phyloP scores from a whole-genome alignment of 1,139 yeast genomes.

The Suhomyces atakaporum region DNA sequence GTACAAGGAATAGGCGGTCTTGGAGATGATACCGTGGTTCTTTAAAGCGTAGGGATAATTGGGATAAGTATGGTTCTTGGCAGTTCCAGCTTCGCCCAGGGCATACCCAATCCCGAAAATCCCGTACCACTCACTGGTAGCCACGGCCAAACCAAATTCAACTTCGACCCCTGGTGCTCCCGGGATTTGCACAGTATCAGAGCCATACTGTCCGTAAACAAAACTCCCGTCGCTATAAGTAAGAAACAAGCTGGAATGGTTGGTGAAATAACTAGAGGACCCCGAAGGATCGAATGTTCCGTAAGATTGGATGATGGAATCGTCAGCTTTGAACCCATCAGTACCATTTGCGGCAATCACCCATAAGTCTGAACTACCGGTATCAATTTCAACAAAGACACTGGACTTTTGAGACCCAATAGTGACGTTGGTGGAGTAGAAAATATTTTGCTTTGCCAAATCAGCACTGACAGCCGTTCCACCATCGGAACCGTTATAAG shows the following conservation, averaged over 20 bases:
- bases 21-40: slow-evolving; percentile 21
- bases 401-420: slow-evolving; percentile 18
- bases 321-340: slow-evolving; percentile 18
- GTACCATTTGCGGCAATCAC: slow-evolving; percentile 8
- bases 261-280: slow-evolving; percentile 12
- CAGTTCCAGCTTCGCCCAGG: no score
- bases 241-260: slow-evolving; percentile 5
- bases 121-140: slow-evolving; percentile 16
- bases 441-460: slow-evolving; percentile 17
- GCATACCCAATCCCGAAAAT: slow-evolving; percentile 22
- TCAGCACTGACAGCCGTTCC: background rate
- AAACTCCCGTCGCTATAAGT: slow-evolving; percentile 14
- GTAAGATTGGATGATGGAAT: no score
- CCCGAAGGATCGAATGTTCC: slow-evolving; percentile 19
- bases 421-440: slow-evolving; percentile 16
- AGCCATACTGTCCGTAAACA: slow-evolving; percentile 11
- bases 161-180: slow-evolving; percentile 11
- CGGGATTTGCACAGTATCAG: slow-evolving; percentile 10
- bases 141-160: slow-evolving; percentile 21
- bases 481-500: slow-evolving; percentile 5
- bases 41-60: slow-evolving; percentile 25
- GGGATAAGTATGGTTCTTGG: background rate
- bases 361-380: slow-evolving; percentile 27
- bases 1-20: slow-evolving; percentile 24
- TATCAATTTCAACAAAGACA: slow-evolving; percentile 20